Evolutionary conservation across 2,329 filamentous ascomycete species (phyloP), one percentile per base, ranked within the genome.

Genomic region (Fusarium goolgardi): DNA sequence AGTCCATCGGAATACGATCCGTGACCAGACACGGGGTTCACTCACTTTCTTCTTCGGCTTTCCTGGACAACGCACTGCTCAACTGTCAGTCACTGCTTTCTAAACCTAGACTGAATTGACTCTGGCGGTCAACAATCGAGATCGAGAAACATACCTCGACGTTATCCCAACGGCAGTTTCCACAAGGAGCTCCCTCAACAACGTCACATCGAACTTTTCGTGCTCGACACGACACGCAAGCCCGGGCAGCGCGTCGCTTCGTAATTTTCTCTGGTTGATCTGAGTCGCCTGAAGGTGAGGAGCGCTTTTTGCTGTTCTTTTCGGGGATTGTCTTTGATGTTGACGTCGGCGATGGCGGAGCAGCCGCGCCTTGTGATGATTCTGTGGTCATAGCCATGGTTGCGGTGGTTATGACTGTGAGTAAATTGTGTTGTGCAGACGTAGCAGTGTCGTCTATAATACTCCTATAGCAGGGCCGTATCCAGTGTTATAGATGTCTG

Each of bases 181-280:
- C 94, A 78, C 93, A 97, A 2, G 93, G 93, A 43, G 90, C 90
- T 49, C 91, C 91, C 78, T 97, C 93, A 61, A 96, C 93, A 58
- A 97, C 94, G 81, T 97, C 94, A 82, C 94, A 97, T 59, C 94
- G 88, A 41, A 97, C 94, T 78, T 97, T 97, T 76, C 94, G 89
- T 59, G 91, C 90, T 73, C 94, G 88, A 80, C 94, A 97, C 73
- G 91, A 93, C 66, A 93, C 92, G 78, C 94, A 97, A 20, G 94
- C 94, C 72, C 95, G 92, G 12, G 94, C 93, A n/a, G 94, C 94
- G 75, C 94, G 88, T 75, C 94, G 87, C 81, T 97, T 97, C 54
- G 81, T 86, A 65, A 84, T 75, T 75, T 88, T 88, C 62, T 80
- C 76, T 13, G 79, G 74, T 15, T 73, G 73, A 21, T 75, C 76